Evolutionary conservation across 192 early-diverging fungal species (phyloP), one percentile per base, ranked within the genome.

Genomic region (Chytriomyces sp.): DNA sequence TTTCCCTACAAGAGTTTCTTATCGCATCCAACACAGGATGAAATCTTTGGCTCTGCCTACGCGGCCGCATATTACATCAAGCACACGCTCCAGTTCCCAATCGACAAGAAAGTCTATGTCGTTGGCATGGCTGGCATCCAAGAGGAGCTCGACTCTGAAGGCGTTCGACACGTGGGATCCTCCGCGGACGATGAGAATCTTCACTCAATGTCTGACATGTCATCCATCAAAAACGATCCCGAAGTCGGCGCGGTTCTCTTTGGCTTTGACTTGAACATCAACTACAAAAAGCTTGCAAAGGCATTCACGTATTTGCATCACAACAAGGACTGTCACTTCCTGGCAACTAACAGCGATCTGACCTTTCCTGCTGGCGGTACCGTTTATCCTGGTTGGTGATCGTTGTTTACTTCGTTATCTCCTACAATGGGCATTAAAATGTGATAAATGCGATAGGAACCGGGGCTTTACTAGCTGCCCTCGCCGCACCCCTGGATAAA

Each of bases 21-120:
- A 48, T 67, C 23, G 43, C 61, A 61, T 44, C 20, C 24, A 9
- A 46, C 18, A 3, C 66, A 94, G 89, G 89, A 96, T 16, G 95
- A 99, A 68, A 93, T 99, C 43, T 98, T 98, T 80, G 91, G 92
- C 66, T 97, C 95, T 1, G 89, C 97, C 3, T 96, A 93, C 76
- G 95, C 95, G 5, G 93, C 96, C 0, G 97, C 97, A 1, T 93
- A 90, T 74, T 99, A 98, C 78, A 88, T 99, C 18, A 90, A 88
- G 75, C 86, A 97, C 64, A 84, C 93, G n/a, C 78, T 91, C 20
- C 83, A 92, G 18, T 94, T 99, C 65, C 93, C 94, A n/a, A 78
- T 83, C 9, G 89, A 91, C 73, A 97, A 98, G 82, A 91, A 93
- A 79, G 96, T 93, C 6, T 99, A 95, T 78, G 90, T 99, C 57